Evolutionary conservation across 1,284 basidiomycete species (phyloP), one percentile per base, ranked within the genome.

Genomic region (Grifola frondosa): DNA sequence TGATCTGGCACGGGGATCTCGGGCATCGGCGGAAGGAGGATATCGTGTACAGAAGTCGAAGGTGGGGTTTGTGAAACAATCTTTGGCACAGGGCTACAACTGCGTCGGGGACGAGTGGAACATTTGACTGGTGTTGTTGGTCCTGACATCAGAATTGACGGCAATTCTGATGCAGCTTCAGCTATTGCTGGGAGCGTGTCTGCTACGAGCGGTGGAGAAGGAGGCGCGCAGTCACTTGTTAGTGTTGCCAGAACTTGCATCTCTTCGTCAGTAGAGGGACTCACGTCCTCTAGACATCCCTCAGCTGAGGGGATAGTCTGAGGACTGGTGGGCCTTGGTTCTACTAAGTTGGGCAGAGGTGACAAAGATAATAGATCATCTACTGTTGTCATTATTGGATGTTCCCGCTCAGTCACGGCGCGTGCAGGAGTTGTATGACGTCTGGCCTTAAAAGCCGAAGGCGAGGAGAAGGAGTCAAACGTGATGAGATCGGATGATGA

Each of bases 301-400:
- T 11, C 10, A 9, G 31, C 24, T 37, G 15, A 13, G 5, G 10
- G n/a, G 15, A 25, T 3, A 12, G 30, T 32, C 9, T 26, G 13
- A 19, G 20, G 8, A 13, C 19, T 11, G 13, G 17, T 8, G 19
- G 5, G 20, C 12, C 24, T 24, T 6, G 28, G n/a, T 2, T 23
- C 17, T 17, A 37, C 34, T 37, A 22, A 40, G 44, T 26, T 46
- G 41, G 42, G 61, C 26, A 56, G 52, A 15, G 70, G 68, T 28
- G 70, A 68, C 43, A 51, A 54, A 9, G 67, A 60, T 15, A 73
- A 60, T 37, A 73, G 58, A 41, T 71, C 68, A 46, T 74, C 70
- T n/a, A 74, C 64, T 23, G 67, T 60, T 13, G 42, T 20, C 5
- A 40, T 21, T 4, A 29, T 30, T 3, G 20, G 32, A 21, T 40